Conservation (phyloP, 108 stramenopile species). For the Skeletonema potamos region DNA sequence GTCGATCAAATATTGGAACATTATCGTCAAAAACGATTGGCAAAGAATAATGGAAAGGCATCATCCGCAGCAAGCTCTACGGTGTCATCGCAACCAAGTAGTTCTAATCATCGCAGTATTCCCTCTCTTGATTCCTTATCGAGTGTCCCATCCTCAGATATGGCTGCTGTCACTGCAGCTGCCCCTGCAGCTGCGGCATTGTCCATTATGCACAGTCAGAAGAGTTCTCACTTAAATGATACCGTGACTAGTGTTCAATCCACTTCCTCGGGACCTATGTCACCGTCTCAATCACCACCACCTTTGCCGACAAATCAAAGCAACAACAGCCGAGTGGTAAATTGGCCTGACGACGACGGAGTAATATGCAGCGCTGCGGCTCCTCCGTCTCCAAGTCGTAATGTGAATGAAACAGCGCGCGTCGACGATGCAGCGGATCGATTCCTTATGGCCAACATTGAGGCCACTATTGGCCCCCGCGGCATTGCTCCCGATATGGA, state of each 20-base stretch:
- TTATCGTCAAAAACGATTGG: conserved; percentile 38
- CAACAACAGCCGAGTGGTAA: not conserved
- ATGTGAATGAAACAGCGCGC: not conserved
- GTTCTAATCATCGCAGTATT: not conserved
- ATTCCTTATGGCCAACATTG: conserved; percentile 45
- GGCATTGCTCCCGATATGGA: conserved; percentile 49
- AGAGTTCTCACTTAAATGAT: not conserved
- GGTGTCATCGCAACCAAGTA: not conserved
- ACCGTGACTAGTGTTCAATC: not conserved
- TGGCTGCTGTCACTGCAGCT: not conserved
- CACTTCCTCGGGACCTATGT: not conserved
- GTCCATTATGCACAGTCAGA: not conserved
- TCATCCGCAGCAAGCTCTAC: not conserved
- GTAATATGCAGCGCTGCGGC: not conserved
- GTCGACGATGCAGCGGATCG: conserved; percentile 3
- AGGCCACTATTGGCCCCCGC: conserved; percentile 41
- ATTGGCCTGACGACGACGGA: not conserved
- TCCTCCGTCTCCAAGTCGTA: not conserved
- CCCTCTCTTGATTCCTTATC: not conserved
- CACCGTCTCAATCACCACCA: not conserved
- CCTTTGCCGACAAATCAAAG: not conserved
- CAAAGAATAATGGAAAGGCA: not conserved
- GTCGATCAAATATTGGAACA: conserved; percentile 43
- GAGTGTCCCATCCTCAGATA: not conserved
- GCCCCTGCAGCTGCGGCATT: not conserved